phyloP scores from a whole-genome alignment of 306 rosid genomes.

The Ceratonia siliqua region DNA sequence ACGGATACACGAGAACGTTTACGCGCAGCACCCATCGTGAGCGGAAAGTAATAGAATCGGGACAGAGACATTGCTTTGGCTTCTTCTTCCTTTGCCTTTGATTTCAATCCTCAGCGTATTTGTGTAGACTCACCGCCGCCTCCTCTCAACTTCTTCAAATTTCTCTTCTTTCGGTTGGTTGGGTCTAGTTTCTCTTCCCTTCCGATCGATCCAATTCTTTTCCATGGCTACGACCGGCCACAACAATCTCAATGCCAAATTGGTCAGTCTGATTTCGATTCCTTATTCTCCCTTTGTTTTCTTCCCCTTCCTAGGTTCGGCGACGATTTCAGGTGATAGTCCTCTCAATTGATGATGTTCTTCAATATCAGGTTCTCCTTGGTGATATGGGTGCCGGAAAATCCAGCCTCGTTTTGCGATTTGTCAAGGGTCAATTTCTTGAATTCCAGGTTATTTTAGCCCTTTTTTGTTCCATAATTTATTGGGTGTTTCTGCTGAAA shows the following conservation, averaged over 20 bases:
- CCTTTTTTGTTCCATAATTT: background rate
- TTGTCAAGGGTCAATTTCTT: slow-evolving; percentile 65
- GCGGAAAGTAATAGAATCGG: slow-evolving; percentile 25
- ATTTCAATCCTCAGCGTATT: slow-evolving; percentile 21
- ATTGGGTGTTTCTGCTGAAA: background rate
- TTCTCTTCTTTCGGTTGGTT: slow-evolving; percentile 22
- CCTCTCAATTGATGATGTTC: background rate
- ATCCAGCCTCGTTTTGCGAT: slow-evolving; percentile 67
- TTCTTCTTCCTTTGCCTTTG: background rate
- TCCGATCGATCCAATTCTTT: slow-evolving; percentile 44
- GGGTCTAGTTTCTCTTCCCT: slow-evolving; percentile 25
- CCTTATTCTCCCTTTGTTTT: slow-evolving; percentile 1
- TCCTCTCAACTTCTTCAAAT: background rate
- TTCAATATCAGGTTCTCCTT: slow-evolving; percentile 54
- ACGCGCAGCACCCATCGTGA: slow-evolving; percentile 35
- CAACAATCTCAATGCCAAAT: too few species aligned
- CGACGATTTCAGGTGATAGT: slow-evolving; percentile 1
- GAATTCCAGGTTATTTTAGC: slow-evolving; percentile 53
- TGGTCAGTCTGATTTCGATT: slow-evolving; percentile 39
- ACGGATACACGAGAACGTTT: slow-evolving; percentile 35
- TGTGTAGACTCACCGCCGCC: background rate
- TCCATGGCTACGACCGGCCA: too few species aligned
- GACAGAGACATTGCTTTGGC: slow-evolving; percentile 8
- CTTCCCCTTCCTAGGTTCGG: background rate
- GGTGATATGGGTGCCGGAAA: slow-evolving; percentile 73